These are phyloP conservation scores for Solanum etuberosum DNA, from an alignment of 257 asterid species.

Conservation along the genomic window DNA sequence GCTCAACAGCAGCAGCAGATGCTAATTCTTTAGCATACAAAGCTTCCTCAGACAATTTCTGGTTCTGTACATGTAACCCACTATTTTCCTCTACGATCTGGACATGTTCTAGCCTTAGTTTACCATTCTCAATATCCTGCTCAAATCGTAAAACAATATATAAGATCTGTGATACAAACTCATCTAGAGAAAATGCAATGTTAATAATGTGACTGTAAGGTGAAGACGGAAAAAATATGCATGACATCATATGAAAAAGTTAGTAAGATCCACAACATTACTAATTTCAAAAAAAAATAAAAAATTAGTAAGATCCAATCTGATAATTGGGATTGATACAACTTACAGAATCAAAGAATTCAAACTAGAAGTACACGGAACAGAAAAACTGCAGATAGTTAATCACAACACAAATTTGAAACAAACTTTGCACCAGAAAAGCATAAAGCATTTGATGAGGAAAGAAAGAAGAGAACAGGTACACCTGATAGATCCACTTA, in stretches of 20 bases:
- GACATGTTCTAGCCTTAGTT: conserved; percentile 64
- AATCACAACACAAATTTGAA: not conserved
- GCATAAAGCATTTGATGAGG: not conserved
- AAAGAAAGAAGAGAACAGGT: not conserved
- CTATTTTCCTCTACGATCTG: conserved; percentile 78
- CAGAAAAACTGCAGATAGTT: not conserved
- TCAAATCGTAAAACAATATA: not conserved
- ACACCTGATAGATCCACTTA: not conserved
- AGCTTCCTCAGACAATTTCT: conserved; percentile 89
- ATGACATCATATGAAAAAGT: not conserved
- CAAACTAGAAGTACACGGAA: not conserved
- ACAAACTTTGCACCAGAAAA: not conserved
- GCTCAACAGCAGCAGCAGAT: conserved; percentile 95
- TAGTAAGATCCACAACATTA: not conserved
- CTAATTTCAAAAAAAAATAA: no score
- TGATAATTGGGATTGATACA: not conserved
- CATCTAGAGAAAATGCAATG: not conserved
- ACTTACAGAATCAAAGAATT: not conserved
- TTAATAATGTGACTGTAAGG: not conserved
- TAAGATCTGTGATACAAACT: not conserved
- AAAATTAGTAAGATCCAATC: not conserved
- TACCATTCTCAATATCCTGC: conserved; percentile 87
- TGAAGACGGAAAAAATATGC: not conserved
- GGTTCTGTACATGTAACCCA: conserved; percentile 76
- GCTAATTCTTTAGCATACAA: conserved; percentile 97